These are phyloP conservation scores for Glycine latifolia DNA, from an alignment of 306 rosid species.

Conservation along the genomic window DNA sequence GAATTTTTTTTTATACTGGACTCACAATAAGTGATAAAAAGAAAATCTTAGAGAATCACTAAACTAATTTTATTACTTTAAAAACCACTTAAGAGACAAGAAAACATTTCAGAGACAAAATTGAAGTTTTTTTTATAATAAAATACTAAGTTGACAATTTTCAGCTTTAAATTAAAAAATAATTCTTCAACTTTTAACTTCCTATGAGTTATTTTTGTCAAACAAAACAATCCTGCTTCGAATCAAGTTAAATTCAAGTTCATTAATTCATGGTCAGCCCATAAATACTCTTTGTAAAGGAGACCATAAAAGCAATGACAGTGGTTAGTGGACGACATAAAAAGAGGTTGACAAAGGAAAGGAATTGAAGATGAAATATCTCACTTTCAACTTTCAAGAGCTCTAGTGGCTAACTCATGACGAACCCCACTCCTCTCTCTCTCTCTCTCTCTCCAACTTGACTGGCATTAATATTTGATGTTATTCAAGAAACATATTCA, in stretches of 20 bases:
- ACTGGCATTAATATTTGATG: neutral
- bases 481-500: neutral
- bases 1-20: too few species aligned
- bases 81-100: too few species aligned
- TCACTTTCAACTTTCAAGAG: constrained; percentile 30
- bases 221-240: too few species aligned
- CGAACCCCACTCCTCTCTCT: neutral
- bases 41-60: too few species aligned
- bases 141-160: too few species aligned
- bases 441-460: neutral
- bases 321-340: neutral
- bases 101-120: too few species aligned
- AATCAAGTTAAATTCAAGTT: neutral
- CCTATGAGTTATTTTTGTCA: too few species aligned
- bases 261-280: neutral
- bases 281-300: neutral
- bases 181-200: too few species aligned
- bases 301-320: neutral
- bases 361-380: neutral
- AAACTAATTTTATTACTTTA: too few species aligned
- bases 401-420: constrained; percentile 25
- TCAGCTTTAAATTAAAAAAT: too few species aligned
- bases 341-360: neutral
- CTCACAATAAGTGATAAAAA: too few species aligned
- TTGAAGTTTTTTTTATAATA: too few species aligned